A percentile compares a stretch with the other conserved stretches of the same genome.
These are phyloP conservation scores for Beauveria australis DNA, from an alignment of 2,329 filamentous ascomycete species.

Conservation along the genomic window DNA sequence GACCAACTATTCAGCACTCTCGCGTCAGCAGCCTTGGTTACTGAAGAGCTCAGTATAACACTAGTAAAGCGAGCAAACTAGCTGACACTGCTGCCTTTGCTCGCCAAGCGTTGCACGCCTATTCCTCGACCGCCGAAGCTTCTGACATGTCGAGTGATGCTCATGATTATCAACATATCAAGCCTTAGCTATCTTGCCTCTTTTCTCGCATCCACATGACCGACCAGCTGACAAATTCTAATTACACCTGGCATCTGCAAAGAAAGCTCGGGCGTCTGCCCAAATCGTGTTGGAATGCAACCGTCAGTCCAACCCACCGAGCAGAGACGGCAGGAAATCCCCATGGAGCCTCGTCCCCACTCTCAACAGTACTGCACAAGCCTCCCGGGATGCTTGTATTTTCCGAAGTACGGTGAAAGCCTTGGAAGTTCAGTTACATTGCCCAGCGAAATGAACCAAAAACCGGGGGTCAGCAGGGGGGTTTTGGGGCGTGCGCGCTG, in stretches of 20 bases:
- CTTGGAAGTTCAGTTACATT: neutral
- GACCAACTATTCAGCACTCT: neutral
- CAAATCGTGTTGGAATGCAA: neutral
- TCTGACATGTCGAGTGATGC: no score
- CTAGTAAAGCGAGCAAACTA: no score
- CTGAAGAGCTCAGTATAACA: no score
- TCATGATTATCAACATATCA: no score
- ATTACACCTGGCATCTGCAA: neutral
- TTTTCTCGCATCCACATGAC: no score
- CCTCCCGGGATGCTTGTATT: neutral
- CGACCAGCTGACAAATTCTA: no score
- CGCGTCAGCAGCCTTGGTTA: neutral
- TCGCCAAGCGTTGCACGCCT: no score
- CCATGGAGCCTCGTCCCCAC: neutral
- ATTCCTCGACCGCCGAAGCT: no score
- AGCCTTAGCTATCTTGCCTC: no score
- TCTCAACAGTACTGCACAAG: neutral
- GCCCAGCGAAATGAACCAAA: conserved; percentile 6
- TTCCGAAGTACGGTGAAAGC: neutral
- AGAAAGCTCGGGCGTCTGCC: neutral
- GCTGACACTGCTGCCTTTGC: no score
- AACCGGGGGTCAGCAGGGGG: neutral
- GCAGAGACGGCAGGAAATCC: neutral
- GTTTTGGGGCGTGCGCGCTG: neutral
- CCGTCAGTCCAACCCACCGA: neutral